A percentile compares a stretch with the other conserved stretches of the same genome.
Evolutionary conservation across 2,329 filamentous ascomycete genomes (phyloP).

Genomic region (Fusarium fujikuroi): DNA sequence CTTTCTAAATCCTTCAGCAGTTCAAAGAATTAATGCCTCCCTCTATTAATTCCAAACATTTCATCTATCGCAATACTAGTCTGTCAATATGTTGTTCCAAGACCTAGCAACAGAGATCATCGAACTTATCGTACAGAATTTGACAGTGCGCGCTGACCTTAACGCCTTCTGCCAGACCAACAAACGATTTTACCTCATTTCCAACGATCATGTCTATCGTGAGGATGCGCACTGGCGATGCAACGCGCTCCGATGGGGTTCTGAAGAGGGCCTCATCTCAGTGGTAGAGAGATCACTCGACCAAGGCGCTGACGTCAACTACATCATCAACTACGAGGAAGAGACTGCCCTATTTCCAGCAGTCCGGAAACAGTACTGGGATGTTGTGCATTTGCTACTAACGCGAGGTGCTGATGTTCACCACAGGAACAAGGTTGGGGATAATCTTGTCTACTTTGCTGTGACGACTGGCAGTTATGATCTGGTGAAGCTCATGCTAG

Average conservation of each 20-base stretch:
- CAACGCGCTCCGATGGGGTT: neutral
- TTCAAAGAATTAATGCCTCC: accelerated
- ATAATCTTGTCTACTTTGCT: conserved; percentile 2
- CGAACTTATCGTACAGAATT: neutral
- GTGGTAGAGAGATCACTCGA: neutral
- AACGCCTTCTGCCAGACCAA: neutral
- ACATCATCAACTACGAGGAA: neutral
- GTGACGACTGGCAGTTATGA: neutral
- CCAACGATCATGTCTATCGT: neutral
- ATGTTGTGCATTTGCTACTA: neutral
- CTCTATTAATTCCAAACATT: accelerated
- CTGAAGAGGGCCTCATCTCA: neutral
- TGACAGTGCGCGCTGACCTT: neutral
- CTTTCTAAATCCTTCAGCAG: neutral
- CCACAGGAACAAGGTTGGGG: neutral
- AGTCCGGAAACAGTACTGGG: neutral
- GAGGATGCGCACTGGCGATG: neutral
- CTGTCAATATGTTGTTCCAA: neutral
- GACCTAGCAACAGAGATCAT: conserved; percentile 10
- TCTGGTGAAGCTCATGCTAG: neutral
- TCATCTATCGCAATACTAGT: accelerated
- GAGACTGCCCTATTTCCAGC: conserved; percentile 1
- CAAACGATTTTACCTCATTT: neutral
- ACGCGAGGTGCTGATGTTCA: neutral
- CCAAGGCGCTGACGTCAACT: neutral